Evolutionary conservation across 1,139 yeast genomes (phyloP).

Genomic region (Ogataea hybrid): DNA sequence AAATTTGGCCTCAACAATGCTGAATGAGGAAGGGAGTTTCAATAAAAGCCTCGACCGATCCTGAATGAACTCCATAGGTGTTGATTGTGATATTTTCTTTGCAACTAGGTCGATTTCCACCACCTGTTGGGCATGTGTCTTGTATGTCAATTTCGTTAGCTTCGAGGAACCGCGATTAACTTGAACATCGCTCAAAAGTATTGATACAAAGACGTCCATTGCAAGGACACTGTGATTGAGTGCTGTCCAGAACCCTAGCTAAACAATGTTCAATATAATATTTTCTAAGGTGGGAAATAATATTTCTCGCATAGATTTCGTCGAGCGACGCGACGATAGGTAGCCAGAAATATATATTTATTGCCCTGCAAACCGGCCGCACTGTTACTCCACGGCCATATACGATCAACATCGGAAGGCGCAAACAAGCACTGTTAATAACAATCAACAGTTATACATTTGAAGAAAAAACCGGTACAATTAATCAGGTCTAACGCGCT

Average conservation of each 20-base stretch:
- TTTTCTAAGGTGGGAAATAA: not conserved
- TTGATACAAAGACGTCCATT: constrained; percentile 4
- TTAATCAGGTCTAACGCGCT: constrained; percentile 8
- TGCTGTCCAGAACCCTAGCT: not conserved
- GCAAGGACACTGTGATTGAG: not conserved
- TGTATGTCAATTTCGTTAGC: constrained; percentile 1
- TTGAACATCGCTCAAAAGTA: not conserved
- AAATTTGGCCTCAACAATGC: constrained; percentile 1
- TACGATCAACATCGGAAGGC: no score
- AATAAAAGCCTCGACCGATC: constrained; percentile 8
- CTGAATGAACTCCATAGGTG: constrained; percentile 16
- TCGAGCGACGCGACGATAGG: constrained; percentile 5
- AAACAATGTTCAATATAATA: not conserved
- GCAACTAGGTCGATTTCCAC: constrained; percentile 9
- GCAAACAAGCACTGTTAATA: no score
- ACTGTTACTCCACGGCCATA: not conserved
- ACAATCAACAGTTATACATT: not conserved
- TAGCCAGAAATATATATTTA: not conserved
- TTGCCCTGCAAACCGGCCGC: no score
- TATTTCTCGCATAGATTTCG: not conserved
- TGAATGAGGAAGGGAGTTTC: constrained; percentile 9
- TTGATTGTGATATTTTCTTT: constrained; percentile 4
- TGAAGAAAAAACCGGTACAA: constrained; percentile 6
- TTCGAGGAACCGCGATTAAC: constrained; percentile 2
- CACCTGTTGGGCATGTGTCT: not conserved